Base-by-base conservation (phyloP, 257 asterid species). In the Nicotiana tabacum region DNA sequence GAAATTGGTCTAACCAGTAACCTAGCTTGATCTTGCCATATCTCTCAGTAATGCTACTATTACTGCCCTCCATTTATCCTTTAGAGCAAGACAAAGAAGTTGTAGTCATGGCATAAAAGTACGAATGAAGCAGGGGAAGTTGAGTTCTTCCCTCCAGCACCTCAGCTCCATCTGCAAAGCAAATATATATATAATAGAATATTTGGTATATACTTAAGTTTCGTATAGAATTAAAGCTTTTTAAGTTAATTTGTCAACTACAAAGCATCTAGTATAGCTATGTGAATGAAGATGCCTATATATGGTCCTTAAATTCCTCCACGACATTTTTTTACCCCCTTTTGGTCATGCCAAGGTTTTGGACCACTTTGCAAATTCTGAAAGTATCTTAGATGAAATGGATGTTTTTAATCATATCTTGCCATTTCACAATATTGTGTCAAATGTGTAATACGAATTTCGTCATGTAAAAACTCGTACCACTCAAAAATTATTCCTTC, bases 1-100 rank as follows among this genome's bases (percentile, higher is more conserved):
- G 86, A 78, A 89, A 89, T 66, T 89, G 92, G 80, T 85, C 82
- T 61, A 89, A 72, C 92, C 92, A 89, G 21, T 89, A 89, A 4
- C 92, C 92, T 3, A 80, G 82, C 66, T 81, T 72, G 53, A 89
- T 84, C 83, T 84, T 85, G 15, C 87, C 70, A 80, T 89, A 87
- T 39, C 86, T 85, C 30, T 65, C 83, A 77, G 37, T 76, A 66
- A 72, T 62, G 6, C 32, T 83, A 66, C 78, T 82, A 39, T 81
- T 62, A 15, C 81, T 83, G 32, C 85, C 61, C 84, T 89, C 91
- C 90, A 87, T 87, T 77, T 83, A 77, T 58, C 48, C 80, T 70
- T 61, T 85, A 8, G 53, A 16, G 80, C 69, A 79, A 29, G 80
- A 76, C 46, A 32, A 62, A 16, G 74, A 78, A 78, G 16, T 61